These are phyloP conservation scores for Trypanosoma congolense DNA, from an alignment of 208 protist species.

Conservation along the genomic window DNA sequence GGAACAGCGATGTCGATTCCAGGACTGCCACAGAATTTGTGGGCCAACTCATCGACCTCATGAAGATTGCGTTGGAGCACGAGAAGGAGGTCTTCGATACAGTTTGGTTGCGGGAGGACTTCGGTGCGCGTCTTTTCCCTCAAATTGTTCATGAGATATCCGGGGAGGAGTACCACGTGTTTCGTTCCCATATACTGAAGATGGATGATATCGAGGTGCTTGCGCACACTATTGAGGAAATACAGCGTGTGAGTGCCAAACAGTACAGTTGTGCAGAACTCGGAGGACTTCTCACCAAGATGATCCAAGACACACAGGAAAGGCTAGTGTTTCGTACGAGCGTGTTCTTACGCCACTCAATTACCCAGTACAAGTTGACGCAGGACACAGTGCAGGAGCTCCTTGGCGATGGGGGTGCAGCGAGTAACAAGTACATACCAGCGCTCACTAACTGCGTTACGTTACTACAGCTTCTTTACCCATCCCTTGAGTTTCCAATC, in stretches of 20 bases:
- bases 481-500: conserved; percentile 75
- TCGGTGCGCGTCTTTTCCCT: conserved; percentile 43
- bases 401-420: neutral
- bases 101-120: conserved; percentile 79
- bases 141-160: conserved; percentile 51
- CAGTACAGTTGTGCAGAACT: conserved; percentile 39
- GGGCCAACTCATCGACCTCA: conserved; percentile 41
- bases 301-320: conserved; percentile 87
- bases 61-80: conserved; percentile 45
- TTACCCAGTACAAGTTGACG: conserved; percentile 36
- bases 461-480: conserved; percentile 71
- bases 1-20: conserved; percentile 19
- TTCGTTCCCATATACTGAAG: conserved; percentile 72
- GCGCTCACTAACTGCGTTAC: conserved; percentile 52
- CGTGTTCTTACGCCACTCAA: conserved; percentile 63
- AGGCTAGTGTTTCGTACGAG: conserved; percentile 78
- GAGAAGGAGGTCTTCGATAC: conserved; percentile 55
- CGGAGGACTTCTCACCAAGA: conserved; percentile 50
- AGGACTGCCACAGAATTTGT: conserved; percentile 45
- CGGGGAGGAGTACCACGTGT: conserved; percentile 74
- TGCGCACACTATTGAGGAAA: conserved; percentile 54
- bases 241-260: conserved; percentile 46
- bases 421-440: conserved; percentile 30
- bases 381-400: conserved; percentile 37
- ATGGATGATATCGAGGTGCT: conserved; percentile 75